Base-by-base conservation (phyloP, 129 eudicot species). In the Arctium minus region DNA sequence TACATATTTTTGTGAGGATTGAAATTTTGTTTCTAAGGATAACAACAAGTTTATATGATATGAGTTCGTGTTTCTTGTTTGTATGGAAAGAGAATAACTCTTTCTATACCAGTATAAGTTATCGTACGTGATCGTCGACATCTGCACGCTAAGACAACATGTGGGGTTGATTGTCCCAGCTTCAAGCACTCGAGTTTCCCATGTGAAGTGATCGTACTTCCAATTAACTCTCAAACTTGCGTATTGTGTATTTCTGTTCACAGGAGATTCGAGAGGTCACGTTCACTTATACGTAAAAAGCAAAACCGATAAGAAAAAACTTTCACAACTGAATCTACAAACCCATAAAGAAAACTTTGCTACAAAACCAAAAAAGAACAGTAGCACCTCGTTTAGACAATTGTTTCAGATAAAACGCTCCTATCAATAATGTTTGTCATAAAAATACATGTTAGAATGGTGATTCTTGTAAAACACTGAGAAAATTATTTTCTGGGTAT, bases 141-240 rank as follows among this genome's bases (percentile, higher is more conserved):
- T 77, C 74, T n/a, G 31, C 40, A 27, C 27, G 2, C 78, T 13
- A 70, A 69, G 17, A 31, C 67, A 67, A 74, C 75, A 83, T 29
- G 82, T 76, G 78, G 78, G 86, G 64, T 76, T 83, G 72, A 29
- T 83, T 37, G 8, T 82, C 77, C 77, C 53, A 7, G 39, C 68
- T 68, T 48, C 0, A 46, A 8, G 46, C 36, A 30, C 38, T 27
- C 17, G 3, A 79, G 1, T 13, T 12, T 42, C 18, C 33, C 82
- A 79, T 79, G 76, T 79, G 76, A 69, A 15, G 69, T 79, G 68
- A 36, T 15, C 42, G 46, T 79, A 79, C 76, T 44, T 68, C 32
- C 0, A 13, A 0, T 17, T 69, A 79, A 70, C 31, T 3, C 33
- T 13, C n/a, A 31, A 40, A 42, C 48, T 69, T 2, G 38, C 6